These are phyloP conservation scores for Xylaria sp. DNA, from an alignment of 2,329 filamentous ascomycete genomes.

Conservation along the genomic window DNA sequence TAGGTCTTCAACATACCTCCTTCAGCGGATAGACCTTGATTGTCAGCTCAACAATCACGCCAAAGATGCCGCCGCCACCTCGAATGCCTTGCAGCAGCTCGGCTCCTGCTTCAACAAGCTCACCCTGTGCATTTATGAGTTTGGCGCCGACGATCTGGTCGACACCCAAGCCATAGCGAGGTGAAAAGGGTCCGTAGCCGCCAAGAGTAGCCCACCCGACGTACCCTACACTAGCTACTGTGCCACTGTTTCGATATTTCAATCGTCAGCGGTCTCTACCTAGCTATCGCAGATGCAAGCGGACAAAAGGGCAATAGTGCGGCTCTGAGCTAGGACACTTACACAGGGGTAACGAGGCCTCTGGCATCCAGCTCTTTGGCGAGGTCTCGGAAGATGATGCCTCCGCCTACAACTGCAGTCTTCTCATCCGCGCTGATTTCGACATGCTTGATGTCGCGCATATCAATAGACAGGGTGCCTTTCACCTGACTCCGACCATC, in stretches of 20 bases:
- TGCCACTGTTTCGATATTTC: constrained; percentile 12
- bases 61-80: constrained; percentile 37
- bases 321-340: constrained; percentile 2
- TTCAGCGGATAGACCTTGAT: constrained; percentile 36
- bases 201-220: constrained; percentile 34
- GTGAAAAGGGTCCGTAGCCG: constrained; percentile 32
- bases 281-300: not conserved
- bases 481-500: constrained; percentile 30
- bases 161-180: constrained; percentile 33
- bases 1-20: constrained; percentile 23
- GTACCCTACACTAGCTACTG: constrained; percentile 30
- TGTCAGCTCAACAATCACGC: constrained; percentile 37
- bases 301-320: too few species aligned
- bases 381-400: constrained; percentile 31
- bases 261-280: not conserved
- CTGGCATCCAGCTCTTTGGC: constrained; percentile 26
- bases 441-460: constrained; percentile 35
- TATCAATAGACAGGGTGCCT: constrained; percentile 34
- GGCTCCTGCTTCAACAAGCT: constrained; percentile 35
- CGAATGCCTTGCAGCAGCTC: constrained; percentile 36
- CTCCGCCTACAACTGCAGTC: constrained; percentile 35
- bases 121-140: constrained; percentile 35
- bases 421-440: constrained; percentile 24
- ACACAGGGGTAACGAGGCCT: constrained; percentile 30
- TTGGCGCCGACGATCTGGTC: constrained; percentile 37